These are phyloP conservation scores for Primulina tabacum DNA, from an alignment of 257 asterid species.

Conservation along the genomic window DNA sequence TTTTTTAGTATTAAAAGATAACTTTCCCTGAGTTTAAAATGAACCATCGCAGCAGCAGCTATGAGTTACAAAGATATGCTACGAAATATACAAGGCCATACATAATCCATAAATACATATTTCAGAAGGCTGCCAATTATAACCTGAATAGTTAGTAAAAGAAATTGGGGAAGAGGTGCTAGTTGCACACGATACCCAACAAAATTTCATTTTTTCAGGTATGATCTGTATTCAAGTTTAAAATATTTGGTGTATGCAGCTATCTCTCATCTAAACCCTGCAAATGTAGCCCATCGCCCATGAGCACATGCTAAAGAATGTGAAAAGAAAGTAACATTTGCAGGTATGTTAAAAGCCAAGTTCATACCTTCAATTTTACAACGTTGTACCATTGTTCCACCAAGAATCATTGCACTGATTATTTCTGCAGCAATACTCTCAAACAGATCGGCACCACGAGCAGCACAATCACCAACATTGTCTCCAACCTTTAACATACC, in stretches of 20 bases:
- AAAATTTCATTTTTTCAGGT: neutral
- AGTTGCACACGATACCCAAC: neutral
- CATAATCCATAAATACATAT: too few relatives aligned
- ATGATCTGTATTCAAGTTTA: neutral
- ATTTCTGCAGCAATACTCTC: slow-evolving; percentile 99
- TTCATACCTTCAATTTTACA: slow-evolving; percentile 87
- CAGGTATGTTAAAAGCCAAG: slow-evolving; percentile 8
- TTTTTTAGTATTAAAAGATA: neutral
- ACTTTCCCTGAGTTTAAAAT: neutral
- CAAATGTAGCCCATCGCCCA: slow-evolving; percentile 9
- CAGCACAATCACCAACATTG: slow-evolving; percentile 99
- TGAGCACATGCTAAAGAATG: slow-evolving; percentile 13
- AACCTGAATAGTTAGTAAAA: neutral
- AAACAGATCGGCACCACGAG: slow-evolving; percentile 98
- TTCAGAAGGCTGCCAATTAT: neutral
- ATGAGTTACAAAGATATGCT: too few relatives aligned
- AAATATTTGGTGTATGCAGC: neutral
- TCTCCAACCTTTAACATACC: slow-evolving; percentile 78
- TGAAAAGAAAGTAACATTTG: slow-evolving; percentile 17
- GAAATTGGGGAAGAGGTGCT: neutral
- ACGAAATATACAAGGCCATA: too few relatives aligned
- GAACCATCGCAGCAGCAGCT: too few relatives aligned
- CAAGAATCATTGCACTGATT: slow-evolving; percentile 99
- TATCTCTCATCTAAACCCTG: neutral
- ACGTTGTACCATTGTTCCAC: slow-evolving; percentile 94